Evolutionary conservation across 495 filamentous ascomycete species (phyloP).

Genomic region (Xylaria acuta): DNA sequence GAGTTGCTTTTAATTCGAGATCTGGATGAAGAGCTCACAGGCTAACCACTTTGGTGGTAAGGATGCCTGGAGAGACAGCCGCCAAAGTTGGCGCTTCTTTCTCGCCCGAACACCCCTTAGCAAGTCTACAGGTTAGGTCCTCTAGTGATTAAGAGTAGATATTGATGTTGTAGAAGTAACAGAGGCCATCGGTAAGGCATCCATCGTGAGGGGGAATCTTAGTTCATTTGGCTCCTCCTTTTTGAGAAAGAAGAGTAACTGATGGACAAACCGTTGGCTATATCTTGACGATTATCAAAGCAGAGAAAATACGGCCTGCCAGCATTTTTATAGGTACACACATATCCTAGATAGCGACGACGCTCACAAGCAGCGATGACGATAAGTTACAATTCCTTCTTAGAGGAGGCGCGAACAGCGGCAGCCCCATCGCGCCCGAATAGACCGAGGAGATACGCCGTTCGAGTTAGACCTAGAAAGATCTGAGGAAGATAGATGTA

Average conservation of each 20-base stretch:
- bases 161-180: not conserved
- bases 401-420: not conserved
- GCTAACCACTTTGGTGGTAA: not conserved
- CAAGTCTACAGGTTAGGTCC: not conserved
- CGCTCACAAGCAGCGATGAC: not conserved
- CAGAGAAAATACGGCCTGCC: not conserved
- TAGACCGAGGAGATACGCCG: slow-evolving; percentile 61
- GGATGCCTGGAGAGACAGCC: not conserved
- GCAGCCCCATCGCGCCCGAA: slow-evolving; percentile 53
- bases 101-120: not conserved
- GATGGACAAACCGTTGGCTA: not conserved
- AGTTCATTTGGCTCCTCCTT: not conserved
- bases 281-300: not conserved
- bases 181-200: not conserved
- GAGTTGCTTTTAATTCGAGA: not conserved
- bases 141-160: not conserved
- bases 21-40: not conserved
- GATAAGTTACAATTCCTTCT: not conserved
- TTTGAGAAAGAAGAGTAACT: too few species aligned
- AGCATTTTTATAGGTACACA: not conserved
- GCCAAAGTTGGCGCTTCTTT: not conserved
- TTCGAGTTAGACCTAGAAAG: slow-evolving; percentile 62
- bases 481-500: slow-evolving; percentile 31
- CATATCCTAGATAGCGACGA: not conserved
- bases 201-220: not conserved